Conservation (phyloP, 495 filamentous ascomycete genomes). For the Lasiosphaeria ovina region DNA sequence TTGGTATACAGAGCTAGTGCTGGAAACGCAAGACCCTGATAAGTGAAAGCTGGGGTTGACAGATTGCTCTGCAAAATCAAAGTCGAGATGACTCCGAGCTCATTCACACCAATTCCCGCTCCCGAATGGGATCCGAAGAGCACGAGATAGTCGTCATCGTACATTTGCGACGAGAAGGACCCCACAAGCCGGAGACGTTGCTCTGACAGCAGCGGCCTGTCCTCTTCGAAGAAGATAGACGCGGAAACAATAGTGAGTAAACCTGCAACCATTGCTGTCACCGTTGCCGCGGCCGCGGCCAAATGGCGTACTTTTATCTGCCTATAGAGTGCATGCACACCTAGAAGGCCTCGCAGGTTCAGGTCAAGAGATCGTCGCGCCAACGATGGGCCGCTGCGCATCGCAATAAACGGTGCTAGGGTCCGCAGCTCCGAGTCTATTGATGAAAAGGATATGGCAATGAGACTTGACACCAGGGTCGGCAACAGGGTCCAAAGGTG, state of each 20-base stretch:
- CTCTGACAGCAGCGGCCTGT: background rate
- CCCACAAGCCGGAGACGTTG: background rate
- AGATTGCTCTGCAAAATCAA: background rate
- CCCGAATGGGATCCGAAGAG: background rate
- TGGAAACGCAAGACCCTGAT: background rate
- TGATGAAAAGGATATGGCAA: background rate
- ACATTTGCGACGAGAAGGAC: background rate
- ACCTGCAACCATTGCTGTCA: background rate
- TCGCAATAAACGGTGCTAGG: background rate
- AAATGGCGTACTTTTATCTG: background rate
- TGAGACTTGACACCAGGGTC: background rate
- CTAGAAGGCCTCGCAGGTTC: constrained; percentile 1
- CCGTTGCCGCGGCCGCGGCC: constrained; percentile 1
- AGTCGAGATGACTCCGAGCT: background rate
- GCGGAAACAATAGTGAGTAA: background rate
- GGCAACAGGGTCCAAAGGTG: background rate
- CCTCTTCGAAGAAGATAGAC: background rate
- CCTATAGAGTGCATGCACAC: background rate
- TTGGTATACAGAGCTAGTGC: background rate
- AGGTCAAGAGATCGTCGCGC: background rate
- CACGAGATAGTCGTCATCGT: too few species aligned
- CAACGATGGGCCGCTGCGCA: background rate
- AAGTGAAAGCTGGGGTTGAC: background rate
- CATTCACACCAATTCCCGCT: background rate
- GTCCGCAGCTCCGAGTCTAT: background rate